A percentile compares a stretch with the other conserved stretches of the same genome.
phyloP scores from a whole-genome alignment of 129 eudicot species.

The Tanacetum coccineum region DNA sequence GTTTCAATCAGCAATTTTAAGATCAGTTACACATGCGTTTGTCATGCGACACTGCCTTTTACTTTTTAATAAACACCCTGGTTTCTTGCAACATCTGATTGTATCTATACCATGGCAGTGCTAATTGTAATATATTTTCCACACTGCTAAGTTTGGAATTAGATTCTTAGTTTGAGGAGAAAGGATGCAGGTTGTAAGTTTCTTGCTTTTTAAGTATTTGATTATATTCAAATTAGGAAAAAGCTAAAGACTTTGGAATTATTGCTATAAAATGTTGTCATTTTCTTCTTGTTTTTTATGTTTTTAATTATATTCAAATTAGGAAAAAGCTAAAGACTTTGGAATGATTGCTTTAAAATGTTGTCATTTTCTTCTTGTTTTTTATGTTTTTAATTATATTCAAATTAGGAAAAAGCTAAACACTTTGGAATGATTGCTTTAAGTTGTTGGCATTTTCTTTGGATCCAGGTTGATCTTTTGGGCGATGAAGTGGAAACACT shows the following conservation, averaged over 20 bases:
- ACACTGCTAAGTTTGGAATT: neutral
- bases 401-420: neutral
- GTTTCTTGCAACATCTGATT: conserved; percentile 1
- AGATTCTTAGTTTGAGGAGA: conserved; percentile 2
- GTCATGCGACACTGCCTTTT: neutral
- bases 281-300: too few species aligned
- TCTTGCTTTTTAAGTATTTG: neutral
- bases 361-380: neutral
- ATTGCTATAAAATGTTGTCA: too few species aligned
- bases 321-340: neutral
- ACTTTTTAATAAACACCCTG: conserved; percentile 3
- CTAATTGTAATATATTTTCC: neutral
- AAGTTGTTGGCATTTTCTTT: conserved; percentile 24
- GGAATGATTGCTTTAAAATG: neutral
- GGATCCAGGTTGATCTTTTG: conserved; percentile 81
- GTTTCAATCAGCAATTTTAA: conserved; percentile 4
- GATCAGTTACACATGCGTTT: neutral
- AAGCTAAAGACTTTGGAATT: too few species aligned
- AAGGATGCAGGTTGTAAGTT: neutral
- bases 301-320: neutral
- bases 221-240: too few species aligned
- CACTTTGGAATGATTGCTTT: neutral
- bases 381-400: neutral
- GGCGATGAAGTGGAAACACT: conserved; percentile 95
- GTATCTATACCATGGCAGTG: neutral